A percentile compares a stretch with the other conserved stretches of the same genome.
Evolutionary conservation across 257 asterid species (phyloP).

Genomic region (Nyctanthes arbortristis): DNA sequence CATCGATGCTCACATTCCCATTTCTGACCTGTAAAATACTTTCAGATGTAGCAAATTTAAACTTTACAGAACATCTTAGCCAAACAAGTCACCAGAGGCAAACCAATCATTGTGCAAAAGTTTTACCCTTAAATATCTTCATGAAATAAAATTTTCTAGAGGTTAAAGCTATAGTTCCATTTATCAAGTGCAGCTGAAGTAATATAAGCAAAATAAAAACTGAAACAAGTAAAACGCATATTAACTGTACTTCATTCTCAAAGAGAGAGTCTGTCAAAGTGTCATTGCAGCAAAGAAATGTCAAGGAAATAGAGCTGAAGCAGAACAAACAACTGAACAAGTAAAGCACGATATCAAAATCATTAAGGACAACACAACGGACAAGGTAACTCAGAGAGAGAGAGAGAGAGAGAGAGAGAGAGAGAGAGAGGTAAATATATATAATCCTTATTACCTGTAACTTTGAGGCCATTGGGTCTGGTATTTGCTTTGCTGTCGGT

Average conservation of each 20-base stretch:
- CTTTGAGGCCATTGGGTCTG: constrained; percentile 91
- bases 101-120: neutral
- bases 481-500: constrained; percentile 42
- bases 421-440: neutral
- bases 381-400: neutral
- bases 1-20: neutral
- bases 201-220: neutral
- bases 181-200: neutral
- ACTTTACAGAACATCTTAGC: neutral
- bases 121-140: too few species aligned
- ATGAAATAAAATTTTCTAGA: neutral
- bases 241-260: neutral
- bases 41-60: neutral
- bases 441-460: constrained; percentile 62
- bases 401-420: neutral
- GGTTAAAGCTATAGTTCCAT: neutral
- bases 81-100: neutral
- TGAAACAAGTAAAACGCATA: neutral
- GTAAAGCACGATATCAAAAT: neutral
- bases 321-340: neutral
- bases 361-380: constrained; percentile 13
- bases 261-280: neutral
- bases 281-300: neutral
- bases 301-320: neutral
- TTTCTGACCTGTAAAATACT: neutral